Evolutionary conservation across 768 basidiomycete species (phyloP).

Genomic region (Lentinula guzmanii): DNA sequence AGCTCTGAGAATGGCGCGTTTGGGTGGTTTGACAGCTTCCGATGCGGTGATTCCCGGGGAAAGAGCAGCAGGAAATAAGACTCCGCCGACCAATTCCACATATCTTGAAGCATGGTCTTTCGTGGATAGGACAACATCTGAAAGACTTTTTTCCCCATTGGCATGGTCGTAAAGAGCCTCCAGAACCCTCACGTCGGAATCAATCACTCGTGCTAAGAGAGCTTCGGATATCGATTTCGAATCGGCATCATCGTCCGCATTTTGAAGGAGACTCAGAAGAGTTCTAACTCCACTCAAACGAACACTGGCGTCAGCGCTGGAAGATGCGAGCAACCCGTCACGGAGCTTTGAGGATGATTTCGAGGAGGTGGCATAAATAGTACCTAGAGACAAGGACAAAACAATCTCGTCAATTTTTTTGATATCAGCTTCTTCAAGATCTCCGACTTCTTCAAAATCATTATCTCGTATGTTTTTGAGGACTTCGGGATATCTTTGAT

Average conservation of each 20-base stretch:
- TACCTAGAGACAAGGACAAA: conserved; percentile 49
- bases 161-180: conserved; percentile 57
- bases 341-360: background rate
- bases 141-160: conserved; percentile 12
- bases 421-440: conserved; percentile 26
- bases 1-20: conserved; percentile 44
- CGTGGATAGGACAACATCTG: background rate
- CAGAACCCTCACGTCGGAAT: conserved; percentile 55
- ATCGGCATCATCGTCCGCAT: conserved; percentile 15
- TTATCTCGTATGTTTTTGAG: conserved; percentile 36
- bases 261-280: conserved; percentile 34
- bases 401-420: conserved; percentile 48
- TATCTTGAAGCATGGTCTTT: conserved; percentile 22
- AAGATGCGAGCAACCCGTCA: conserved; percentile 36
- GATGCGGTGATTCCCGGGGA: background rate
- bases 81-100: conserved; percentile 33
- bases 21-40: conserved; percentile 23
- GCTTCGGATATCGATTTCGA: conserved; percentile 58
- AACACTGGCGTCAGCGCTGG: conserved; percentile 53
- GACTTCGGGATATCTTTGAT: conserved; percentile 57
- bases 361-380: conserved; percentile 6
- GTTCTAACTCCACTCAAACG: conserved; percentile 56
- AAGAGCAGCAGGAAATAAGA: conserved; percentile 23
- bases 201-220: conserved; percentile 63
- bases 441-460: conserved; percentile 19